These are phyloP conservation scores for Colletotrichum tabaci DNA, from an alignment of 2,329 filamentous ascomycete species.

Conservation along the genomic window DNA sequence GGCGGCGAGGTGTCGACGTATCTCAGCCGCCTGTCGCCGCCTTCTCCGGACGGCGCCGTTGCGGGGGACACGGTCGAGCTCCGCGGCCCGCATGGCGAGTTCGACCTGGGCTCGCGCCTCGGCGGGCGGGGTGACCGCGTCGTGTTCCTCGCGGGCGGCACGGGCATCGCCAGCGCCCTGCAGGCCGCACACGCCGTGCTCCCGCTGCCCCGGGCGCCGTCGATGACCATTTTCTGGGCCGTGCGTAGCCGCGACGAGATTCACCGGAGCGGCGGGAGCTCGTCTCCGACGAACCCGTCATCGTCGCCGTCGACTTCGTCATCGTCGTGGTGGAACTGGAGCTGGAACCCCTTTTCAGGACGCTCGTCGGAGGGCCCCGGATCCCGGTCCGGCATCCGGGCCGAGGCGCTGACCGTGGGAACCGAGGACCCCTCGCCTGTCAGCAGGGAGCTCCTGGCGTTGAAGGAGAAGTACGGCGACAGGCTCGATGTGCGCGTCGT, in stretches of 20 bases:
- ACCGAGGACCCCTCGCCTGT: conserved; percentile 61
- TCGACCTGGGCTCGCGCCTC: conserved; percentile 60
- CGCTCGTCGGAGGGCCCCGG: neutral
- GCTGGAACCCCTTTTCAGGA: conserved; percentile 33
- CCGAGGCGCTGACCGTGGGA: conserved; percentile 44
- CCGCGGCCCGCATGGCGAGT: conserved; percentile 84
- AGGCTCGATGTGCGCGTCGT: conserved; percentile 80
- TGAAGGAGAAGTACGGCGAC: conserved; percentile 71
- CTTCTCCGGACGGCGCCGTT: neutral
- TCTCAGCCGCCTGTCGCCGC: conserved; percentile 71
- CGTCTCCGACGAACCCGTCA: conserved; percentile 26
- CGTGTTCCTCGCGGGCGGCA: conserved; percentile 92
- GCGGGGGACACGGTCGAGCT: conserved; percentile 78
- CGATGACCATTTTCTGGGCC: conserved; percentile 83
- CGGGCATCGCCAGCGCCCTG: conserved; percentile 90
- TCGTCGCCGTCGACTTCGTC: conserved; percentile 38
- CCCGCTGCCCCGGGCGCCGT: conserved; percentile 74
- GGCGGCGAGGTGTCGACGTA: conserved; percentile 91
- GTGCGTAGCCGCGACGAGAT: conserved; percentile 72
- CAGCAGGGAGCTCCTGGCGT: conserved; percentile 72
- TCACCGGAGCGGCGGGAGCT: conserved; percentile 44
- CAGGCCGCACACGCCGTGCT: conserved; percentile 80
- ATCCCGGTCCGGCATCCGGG: conserved; percentile 23
- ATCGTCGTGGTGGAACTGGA: no score
- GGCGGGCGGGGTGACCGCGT: conserved; percentile 62